Evolutionary conservation across 345 rosid species (phyloP).

Genomic region (Salix dunnii): DNA sequence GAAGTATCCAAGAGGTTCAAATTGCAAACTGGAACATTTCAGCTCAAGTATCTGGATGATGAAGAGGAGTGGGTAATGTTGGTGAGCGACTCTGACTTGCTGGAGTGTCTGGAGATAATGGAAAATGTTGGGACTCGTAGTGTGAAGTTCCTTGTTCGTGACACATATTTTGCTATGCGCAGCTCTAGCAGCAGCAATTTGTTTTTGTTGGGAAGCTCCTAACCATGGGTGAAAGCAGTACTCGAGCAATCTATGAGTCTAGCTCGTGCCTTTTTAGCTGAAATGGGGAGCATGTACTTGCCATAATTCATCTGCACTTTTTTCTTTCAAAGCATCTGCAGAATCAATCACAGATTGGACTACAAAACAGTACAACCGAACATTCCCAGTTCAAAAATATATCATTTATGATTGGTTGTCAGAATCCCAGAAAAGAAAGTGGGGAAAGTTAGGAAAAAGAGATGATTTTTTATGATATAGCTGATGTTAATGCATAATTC

Average conservation of each 20-base stretch:
- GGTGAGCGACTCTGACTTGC: slow-evolving; percentile 66
- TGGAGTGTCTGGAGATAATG: slow-evolving; percentile 76
- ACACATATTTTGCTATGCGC: slow-evolving; percentile 38
- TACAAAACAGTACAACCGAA: neutral
- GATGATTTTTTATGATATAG: neutral
- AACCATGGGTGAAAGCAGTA: neutral
- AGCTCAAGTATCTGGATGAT: slow-evolving; percentile 77
- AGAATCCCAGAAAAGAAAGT: neutral
- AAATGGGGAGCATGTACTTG: neutral
- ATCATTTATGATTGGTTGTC: neutral
- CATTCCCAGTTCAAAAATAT: neutral
- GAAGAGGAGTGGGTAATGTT: slow-evolving; percentile 93
- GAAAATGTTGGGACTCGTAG: slow-evolving; percentile 46
- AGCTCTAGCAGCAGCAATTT: slow-evolving; percentile 70
- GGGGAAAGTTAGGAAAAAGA: neutral
- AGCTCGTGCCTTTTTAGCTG: neutral
- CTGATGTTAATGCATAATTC: slow-evolving; percentile 9
- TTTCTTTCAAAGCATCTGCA: neutral
- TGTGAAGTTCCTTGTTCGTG: slow-evolving; percentile 70
- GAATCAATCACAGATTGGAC: too few species aligned
- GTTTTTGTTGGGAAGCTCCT: slow-evolving; percentile 36
- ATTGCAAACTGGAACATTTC: slow-evolving; percentile 61
- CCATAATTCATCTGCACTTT: neutral
- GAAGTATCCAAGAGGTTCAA: slow-evolving; percentile 77
- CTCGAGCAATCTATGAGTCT: neutral